Evolutionary conservation across 2,329 filamentous ascomycete species (phyloP).

Genomic region (Nemania sp.): DNA sequence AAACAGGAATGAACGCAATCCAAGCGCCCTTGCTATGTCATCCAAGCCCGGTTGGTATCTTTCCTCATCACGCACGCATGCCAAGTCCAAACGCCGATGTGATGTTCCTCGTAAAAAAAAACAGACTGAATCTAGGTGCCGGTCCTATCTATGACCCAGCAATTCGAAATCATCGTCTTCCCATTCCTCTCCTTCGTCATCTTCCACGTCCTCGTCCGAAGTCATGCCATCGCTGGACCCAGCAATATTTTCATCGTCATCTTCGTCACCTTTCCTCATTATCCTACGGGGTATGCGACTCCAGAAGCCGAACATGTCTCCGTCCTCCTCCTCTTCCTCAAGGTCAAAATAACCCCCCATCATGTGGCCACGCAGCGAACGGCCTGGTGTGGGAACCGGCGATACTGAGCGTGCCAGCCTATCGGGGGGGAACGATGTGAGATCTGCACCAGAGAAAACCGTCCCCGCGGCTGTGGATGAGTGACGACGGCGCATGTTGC

Average conservation of each 20-base stretch:
- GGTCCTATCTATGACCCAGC: conserved; percentile 40
- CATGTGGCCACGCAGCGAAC: conserved; percentile 28
- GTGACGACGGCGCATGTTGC: conserved; percentile 41
- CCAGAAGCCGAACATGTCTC: conserved; percentile 64
- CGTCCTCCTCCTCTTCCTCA: conserved; percentile 54
- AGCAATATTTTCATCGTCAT: conserved; percentile 42
- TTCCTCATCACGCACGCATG: conserved; percentile 32
- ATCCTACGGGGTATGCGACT: conserved; percentile 50
- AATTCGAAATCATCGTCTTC: conserved; percentile 49
- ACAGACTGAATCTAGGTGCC: conserved; percentile 26
- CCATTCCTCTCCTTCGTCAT: conserved; percentile 53
- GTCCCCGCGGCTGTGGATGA: conserved; percentile 39
- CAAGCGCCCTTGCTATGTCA: conserved; percentile 18
- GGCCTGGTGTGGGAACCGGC: conserved; percentile 40
- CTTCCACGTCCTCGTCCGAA: conserved; percentile 50
- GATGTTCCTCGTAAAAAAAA: conserved; percentile 30
- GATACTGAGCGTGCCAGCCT: conserved; percentile 53
- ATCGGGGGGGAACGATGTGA: conserved; percentile 41
- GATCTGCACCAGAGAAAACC: conserved; percentile 22
- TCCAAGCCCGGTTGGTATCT: conserved; percentile 31
- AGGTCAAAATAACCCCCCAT: conserved; percentile 30
- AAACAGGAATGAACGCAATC: conserved; percentile 8
- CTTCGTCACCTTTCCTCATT: conserved; percentile 43
- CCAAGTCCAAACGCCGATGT: conserved; percentile 36
- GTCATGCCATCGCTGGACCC: conserved; percentile 38